Percentiles rank a stretch among this genome's conserved stretches.
phyloP scores from a whole-genome alignment of 2,329 filamentous ascomycete species.

The Neopestalotiopsis sp. region DNA sequence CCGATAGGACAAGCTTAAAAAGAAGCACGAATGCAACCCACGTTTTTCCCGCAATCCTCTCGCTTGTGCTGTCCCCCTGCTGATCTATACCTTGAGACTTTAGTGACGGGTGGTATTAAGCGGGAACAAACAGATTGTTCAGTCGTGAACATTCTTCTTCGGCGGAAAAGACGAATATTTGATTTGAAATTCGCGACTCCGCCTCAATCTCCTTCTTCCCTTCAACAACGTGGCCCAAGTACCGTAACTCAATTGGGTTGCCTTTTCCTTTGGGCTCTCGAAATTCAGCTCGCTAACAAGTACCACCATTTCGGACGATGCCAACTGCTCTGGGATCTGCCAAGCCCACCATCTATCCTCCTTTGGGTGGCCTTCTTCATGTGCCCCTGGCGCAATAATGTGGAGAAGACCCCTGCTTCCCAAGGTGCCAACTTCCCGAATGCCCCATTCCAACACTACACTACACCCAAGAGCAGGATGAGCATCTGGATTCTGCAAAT shows the following conservation, averaged over 20 bases:
- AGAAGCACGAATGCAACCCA: not conserved
- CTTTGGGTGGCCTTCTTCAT: not conserved
- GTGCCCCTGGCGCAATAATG: conserved; percentile 6
- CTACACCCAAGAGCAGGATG: too few relatives aligned
- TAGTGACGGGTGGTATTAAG: not conserved
- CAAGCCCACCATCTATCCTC: not conserved
- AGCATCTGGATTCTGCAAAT: conserved; percentile 5
- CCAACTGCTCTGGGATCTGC: not conserved
- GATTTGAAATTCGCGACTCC: not conserved
- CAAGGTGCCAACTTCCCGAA: not conserved
- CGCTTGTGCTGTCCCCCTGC: not conserved
- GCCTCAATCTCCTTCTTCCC: not conserved
- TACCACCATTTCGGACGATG: not conserved
- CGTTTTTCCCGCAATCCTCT: not conserved
- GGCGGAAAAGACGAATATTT: not conserved
- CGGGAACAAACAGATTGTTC: not conserved
- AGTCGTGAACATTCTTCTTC: not conserved
- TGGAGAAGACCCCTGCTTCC: conserved; percentile 19
- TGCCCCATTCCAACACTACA: not conserved
- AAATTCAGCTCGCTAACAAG: not conserved
- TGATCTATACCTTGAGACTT: not conserved
- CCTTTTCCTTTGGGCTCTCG: not conserved
- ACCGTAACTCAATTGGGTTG: not conserved
- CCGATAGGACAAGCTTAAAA: not conserved
- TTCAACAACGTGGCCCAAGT: not conserved